These are phyloP conservation scores for Cercospora sp. DNA, from an alignment of 2,329 filamentous ascomycete genomes.

Conservation along the genomic window DNA sequence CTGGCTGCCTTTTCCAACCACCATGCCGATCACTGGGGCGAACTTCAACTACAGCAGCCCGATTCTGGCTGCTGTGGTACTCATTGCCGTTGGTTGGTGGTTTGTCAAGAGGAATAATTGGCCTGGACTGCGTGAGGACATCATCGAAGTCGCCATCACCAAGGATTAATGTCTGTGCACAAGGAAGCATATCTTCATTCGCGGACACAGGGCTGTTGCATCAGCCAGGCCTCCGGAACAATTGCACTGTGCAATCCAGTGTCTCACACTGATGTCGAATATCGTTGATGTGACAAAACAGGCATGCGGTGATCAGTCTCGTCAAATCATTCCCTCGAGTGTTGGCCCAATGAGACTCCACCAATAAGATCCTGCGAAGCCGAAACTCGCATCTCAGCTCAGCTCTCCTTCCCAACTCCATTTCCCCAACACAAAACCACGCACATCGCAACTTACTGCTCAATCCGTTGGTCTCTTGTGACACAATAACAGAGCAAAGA, in stretches of 20 bases:
- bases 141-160: conserved; percentile 25
- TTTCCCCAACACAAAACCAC: not conserved
- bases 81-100: conserved; percentile 27
- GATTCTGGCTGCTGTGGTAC: conserved; percentile 27
- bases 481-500: not conserved
- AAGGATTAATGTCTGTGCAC: not conserved
- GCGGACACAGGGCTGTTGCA: not conserved
- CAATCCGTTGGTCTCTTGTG: not conserved
- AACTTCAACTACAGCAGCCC: conserved; percentile 32
- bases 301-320: not conserved
- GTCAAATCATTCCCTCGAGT: not conserved
- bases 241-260: not conserved
- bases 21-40: conserved; percentile 27
- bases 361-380: not conserved
- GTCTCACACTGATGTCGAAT: not conserved
- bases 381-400: not conserved
- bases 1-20: conserved; percentile 30
- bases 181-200: not conserved
- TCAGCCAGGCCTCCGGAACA: not conserved
- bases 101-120: conserved; percentile 26
- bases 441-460: not conserved
- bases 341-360: not conserved
- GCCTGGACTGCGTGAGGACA: conserved; percentile 26
- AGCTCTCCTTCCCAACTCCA: not conserved
- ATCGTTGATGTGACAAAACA: not conserved